Percentiles rank a stretch among this genome's conserved stretches.
These are phyloP conservation scores for Neurospora sp. DNA, from an alignment of 495 filamentous ascomycete species.

Conservation along the genomic window DNA sequence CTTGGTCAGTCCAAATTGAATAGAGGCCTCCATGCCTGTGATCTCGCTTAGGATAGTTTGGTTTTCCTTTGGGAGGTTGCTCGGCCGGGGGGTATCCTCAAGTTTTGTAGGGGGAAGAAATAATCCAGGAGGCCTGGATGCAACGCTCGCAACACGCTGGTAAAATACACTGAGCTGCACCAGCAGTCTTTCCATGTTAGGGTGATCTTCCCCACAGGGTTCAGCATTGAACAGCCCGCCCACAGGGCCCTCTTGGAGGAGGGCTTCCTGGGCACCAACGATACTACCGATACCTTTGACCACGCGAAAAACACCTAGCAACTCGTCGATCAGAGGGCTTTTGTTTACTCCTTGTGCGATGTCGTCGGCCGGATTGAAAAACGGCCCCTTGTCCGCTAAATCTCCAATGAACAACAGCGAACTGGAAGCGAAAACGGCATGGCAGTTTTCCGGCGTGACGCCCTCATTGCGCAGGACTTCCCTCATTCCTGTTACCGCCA, in stretches of 20 bases:
- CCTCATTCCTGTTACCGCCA: slow-evolving; percentile 15
- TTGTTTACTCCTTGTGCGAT: neutral
- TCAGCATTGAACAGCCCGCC: slow-evolving; percentile 2
- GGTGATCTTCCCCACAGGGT: neutral
- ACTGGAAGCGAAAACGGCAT: slow-evolving; percentile 17
- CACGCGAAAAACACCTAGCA: slow-evolving; percentile 15
- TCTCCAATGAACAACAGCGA: slow-evolving; percentile 16
- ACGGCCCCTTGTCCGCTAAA: slow-evolving; percentile 5
- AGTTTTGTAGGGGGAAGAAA: neutral
- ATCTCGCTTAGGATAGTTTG: slow-evolving; percentile 7
- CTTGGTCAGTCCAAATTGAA: neutral
- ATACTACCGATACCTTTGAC: slow-evolving; percentile 18
- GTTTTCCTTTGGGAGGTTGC: neutral
- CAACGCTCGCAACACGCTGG: neutral
- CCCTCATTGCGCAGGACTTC: slow-evolving; percentile 5
- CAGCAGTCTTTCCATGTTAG: slow-evolving; percentile 1
- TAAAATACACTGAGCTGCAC: slow-evolving; percentile 4
- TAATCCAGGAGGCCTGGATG: neutral
- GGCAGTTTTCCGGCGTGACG: slow-evolving; percentile 19
- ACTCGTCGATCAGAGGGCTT: slow-evolving; percentile 10
- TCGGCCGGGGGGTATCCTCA: neutral
- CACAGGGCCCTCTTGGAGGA: slow-evolving; percentile 11
- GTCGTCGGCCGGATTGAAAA: neutral
- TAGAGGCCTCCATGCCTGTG: neutral
- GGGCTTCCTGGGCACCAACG: slow-evolving; percentile 5